Base-by-base conservation (phyloP, 495 filamentous ascomycete genomes). In the Beverwykella pulmonaria region DNA sequence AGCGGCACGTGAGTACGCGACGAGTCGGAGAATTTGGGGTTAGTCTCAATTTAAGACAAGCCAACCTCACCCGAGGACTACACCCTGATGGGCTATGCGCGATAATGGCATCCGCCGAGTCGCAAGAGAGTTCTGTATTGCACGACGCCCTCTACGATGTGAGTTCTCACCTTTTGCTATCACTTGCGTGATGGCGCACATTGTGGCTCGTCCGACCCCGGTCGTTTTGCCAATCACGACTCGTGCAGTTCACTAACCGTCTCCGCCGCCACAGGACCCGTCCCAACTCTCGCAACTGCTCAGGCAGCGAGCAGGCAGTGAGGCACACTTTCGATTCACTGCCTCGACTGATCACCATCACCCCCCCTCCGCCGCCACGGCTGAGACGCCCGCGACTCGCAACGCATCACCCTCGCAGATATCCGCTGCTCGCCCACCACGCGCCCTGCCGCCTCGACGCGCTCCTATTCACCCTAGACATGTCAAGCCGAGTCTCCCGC, bases 261-360 rank as follows among this genome's bases (percentile, higher is more conserved):
- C 53, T 20, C 50, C 55, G 3, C 27, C 27, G 25, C 57, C 23
- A 20, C 60, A 69, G 67, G 67, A 69, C 61, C 67, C 67, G 20
- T 60, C 54, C 23, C 60, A 60, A 53, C 67, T 69, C 46, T 69
- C 67, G 7, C 67, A 69, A 34, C 27, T 69, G 54, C 67, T 69
- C 26, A 49, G 52, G 61, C 60, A 69, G 49, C 67, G 67, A 1
- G 54, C 61, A 34, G 67, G 59, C 52, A 53, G 44, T 59, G 44
- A 57, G 1, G 22, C 12, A 7, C 20, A 44, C 17, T 10, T 63
- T 23, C 59, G 22, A 17, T 68, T 68, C 65, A 68, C 65, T 46
- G 46, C n/a, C 19, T 52, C 65, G 14, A 59, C 52, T 22, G 41
- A 39, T 15, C 14, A 46, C 26, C 52, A 19, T 27, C 59, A 12